These are phyloP conservation scores for Pseudogymnoascus sp. DNA, from an alignment of 2,329 filamentous ascomycete species.

Conservation along the genomic window DNA sequence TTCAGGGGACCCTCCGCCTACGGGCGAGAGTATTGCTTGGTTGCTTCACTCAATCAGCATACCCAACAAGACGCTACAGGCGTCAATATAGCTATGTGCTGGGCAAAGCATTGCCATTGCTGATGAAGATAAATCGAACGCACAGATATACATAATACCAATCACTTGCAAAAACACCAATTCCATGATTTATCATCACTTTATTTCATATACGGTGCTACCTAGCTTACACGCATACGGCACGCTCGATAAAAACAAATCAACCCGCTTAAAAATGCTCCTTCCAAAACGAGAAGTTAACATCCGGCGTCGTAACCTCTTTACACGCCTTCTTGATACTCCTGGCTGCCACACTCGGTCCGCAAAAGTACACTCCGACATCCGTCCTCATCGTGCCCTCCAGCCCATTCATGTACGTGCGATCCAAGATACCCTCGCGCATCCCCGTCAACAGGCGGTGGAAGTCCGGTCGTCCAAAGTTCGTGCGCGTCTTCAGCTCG, in stretches of 20 bases:
- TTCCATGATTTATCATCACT: neutral
- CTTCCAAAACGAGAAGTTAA: slow-evolving; percentile 98
- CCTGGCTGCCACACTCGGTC: slow-evolving; percentile 51
- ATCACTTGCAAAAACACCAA: neutral
- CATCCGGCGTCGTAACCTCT: slow-evolving; percentile 63
- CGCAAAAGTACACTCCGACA: slow-evolving; percentile 94
- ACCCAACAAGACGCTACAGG: neutral
- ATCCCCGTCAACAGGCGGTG: slow-evolving; percentile 70
- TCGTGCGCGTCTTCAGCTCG: slow-evolving; percentile 80
- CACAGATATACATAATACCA: neutral
- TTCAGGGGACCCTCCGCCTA: neutral
- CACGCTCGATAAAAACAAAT: neutral
- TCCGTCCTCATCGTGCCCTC: slow-evolving; percentile 72
- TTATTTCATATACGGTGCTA: neutral
- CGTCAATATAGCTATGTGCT: neutral
- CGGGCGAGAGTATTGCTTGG: neutral
- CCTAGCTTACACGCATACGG: neutral
- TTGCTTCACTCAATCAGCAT: neutral
- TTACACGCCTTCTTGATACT: slow-evolving; percentile 80
- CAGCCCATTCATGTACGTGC: slow-evolving; percentile 76
- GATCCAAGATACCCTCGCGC: slow-evolving; percentile 78
- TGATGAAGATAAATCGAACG: neutral
- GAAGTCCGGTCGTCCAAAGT: slow-evolving; percentile 94
- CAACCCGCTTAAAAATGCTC: slow-evolving; percentile 63
- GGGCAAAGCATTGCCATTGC: neutral